Conservation (phyloP, 805 yeast species). For the Lipomyces spencermartinsiae region DNA sequence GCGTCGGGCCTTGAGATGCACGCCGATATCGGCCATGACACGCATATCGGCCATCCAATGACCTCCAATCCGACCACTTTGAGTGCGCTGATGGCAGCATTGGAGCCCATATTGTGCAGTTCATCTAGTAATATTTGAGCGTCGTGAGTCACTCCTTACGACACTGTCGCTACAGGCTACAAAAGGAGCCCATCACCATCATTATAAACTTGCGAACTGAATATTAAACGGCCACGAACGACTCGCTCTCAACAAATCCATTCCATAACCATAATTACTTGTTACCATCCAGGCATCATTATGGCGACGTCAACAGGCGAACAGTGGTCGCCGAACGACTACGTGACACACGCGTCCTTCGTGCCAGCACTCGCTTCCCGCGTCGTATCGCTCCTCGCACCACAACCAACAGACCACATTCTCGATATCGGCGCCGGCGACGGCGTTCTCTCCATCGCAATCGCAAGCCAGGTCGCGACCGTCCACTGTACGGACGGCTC, state of each 20-base stretch:
- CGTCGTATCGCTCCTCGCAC: conserved; percentile 31
- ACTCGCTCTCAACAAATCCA: not conserved
- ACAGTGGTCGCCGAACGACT: conserved; percentile 33
- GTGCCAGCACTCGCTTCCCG: conserved; percentile 34
- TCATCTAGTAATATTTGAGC: no score
- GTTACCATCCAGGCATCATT: not conserved
- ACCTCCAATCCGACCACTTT: no score
- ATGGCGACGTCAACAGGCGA: conserved; percentile 9
- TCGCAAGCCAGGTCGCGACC: conserved; percentile 26
- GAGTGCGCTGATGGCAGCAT: no score
- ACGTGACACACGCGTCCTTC: conserved; percentile 32
- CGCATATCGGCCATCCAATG: no score
- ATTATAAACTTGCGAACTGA: no score
- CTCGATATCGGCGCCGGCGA: conserved; percentile 40
- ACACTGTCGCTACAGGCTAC: no score
- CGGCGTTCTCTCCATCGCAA: conserved; percentile 31
- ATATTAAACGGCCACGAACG: no score
- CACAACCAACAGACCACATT: conserved; percentile 22
- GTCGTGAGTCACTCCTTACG: no score
- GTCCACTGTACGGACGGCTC: conserved; percentile 37
- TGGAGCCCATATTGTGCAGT: no score
- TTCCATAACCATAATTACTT: not conserved
- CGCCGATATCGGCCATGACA: no score
- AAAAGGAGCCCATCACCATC: no score
- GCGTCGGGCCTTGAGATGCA: no score